Evolutionary conservation across 2,329 filamentous ascomycete genomes (phyloP).

Genomic region (Teratosphaeria nubilosa): DNA sequence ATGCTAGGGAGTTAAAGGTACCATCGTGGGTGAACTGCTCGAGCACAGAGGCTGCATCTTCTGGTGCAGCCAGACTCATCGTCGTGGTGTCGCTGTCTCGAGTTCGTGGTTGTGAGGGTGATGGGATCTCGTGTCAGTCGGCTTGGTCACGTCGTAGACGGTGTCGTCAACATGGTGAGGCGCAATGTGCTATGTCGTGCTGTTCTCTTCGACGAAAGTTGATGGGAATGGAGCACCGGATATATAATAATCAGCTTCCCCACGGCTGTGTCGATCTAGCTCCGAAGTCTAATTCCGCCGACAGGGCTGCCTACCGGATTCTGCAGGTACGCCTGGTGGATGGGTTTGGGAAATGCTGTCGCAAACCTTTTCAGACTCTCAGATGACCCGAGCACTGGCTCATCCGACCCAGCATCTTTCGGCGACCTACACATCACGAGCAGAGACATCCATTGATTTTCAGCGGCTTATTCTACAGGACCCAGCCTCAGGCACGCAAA

Average conservation of each 20-base stretch:
- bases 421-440: neutral
- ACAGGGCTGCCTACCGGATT: neutral
- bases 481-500: neutral
- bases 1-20: slow-evolving; percentile 16
- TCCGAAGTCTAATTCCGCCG: neutral
- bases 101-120: neutral
- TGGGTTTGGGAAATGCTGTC: neutral
- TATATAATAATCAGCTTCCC: neutral
- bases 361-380: neutral
- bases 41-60: slow-evolving; percentile 59
- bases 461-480: neutral
- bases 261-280: neutral
- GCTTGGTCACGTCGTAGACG: neutral
- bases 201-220: neutral
- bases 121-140: neutral
- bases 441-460: neutral
- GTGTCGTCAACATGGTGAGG: neutral
- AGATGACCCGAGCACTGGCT: neutral
- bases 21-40: slow-evolving; percentile 68
- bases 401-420: neutral
- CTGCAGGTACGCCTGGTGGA: neutral
- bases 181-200: neutral
- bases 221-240: neutral
- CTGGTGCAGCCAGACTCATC: slow-evolving; percentile 35
- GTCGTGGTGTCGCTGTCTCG: neutral